Evolutionary conservation across 176 grass and related monocot species (phyloP).

Genomic region (Coix lacrymajobi): DNA sequence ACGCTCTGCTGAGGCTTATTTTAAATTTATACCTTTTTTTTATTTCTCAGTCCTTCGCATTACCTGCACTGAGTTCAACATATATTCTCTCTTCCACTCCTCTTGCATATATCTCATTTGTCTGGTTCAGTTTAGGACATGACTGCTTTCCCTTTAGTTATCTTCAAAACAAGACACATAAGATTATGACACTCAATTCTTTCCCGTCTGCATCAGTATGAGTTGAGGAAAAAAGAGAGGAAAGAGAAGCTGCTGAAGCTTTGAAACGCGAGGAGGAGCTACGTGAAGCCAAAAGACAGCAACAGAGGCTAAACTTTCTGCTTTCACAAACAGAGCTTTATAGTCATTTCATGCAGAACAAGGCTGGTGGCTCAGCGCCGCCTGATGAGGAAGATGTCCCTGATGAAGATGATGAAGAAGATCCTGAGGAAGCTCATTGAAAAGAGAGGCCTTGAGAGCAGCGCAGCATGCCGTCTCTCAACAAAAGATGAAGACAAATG

Average conservation of each 20-base stretch:
- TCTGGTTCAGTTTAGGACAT: neutral
- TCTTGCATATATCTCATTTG: neutral
- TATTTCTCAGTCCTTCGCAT: neutral
- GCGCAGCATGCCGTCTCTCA: constrained; percentile 88
- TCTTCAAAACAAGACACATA: neutral
- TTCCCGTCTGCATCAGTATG: constrained; percentile 52
- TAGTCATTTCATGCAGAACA: constrained; percentile 99
- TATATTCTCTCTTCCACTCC: neutral
- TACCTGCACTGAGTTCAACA: neutral
- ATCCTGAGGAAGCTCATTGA: constrained; percentile 90
- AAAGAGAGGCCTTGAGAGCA: constrained; percentile 80
- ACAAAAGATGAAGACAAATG: constrained; percentile 94
- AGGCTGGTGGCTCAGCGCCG: constrained; percentile 49
- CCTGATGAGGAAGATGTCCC: constrained; percentile 46
- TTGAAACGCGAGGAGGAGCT: constrained; percentile 92
- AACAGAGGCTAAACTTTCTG: constrained; percentile 95
- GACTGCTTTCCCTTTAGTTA: neutral
- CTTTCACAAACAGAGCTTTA: constrained; percentile 97
- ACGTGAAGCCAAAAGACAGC: constrained; percentile 97
- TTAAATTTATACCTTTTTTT: neutral
- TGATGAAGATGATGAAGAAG: constrained; percentile 65
- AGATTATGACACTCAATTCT: neutral
- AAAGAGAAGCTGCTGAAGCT: constrained; percentile 93
- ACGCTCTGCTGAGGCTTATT: constrained; percentile 2
- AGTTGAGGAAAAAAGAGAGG: constrained; percentile 96